Evolutionary conservation across 805 yeast species (phyloP).

Genomic region (Myxozyma lipomycoides): DNA sequence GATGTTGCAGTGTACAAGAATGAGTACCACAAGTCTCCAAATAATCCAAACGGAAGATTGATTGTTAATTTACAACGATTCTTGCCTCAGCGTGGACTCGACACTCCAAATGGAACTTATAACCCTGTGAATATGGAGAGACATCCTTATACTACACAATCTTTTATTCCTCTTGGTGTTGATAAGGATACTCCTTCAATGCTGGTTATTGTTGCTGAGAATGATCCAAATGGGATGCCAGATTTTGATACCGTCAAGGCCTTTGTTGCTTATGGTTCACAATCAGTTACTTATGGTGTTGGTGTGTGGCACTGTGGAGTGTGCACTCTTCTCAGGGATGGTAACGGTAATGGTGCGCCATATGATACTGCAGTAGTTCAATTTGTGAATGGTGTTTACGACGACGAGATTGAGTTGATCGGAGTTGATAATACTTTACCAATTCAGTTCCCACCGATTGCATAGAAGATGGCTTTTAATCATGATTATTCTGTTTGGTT

Average conservation of each 20-base stretch:
- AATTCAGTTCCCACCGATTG: too few relatives aligned
- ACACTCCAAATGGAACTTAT: slow-evolving; percentile 41
- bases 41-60: slow-evolving; percentile 50
- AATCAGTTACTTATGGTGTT: slow-evolving; percentile 61
- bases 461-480: too few relatives aligned
- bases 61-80: slow-evolving; percentile 83
- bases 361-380: slow-evolving; percentile 22
- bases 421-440: slow-evolving; percentile 6
- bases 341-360: too few relatives aligned
- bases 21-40: slow-evolving; percentile 46
- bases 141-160: slow-evolving; percentile 86
- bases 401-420: slow-evolving; percentile 16
- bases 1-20: slow-evolving; percentile 66
- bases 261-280: slow-evolving; percentile 73
- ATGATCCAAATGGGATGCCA: slow-evolving; percentile 49
- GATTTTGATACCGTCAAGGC: slow-evolving; percentile 58
- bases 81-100: slow-evolving; percentile 55
- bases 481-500: too few relatives aligned
- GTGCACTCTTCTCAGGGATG: slow-evolving; percentile 9
- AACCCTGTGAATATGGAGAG: slow-evolving; percentile 70
- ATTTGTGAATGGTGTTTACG: slow-evolving; percentile 18
- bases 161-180: slow-evolving; percentile 87
- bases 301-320: slow-evolving; percentile 24
- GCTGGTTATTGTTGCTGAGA: slow-evolving; percentile 73
- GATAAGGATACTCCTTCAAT: slow-evolving; percentile 50